Percentiles rank a stretch among this genome's conserved stretches.
Conservation (phyloP, 2,329 filamentous ascomycete genomes). For the Plenodomus lindquistii region DNA sequence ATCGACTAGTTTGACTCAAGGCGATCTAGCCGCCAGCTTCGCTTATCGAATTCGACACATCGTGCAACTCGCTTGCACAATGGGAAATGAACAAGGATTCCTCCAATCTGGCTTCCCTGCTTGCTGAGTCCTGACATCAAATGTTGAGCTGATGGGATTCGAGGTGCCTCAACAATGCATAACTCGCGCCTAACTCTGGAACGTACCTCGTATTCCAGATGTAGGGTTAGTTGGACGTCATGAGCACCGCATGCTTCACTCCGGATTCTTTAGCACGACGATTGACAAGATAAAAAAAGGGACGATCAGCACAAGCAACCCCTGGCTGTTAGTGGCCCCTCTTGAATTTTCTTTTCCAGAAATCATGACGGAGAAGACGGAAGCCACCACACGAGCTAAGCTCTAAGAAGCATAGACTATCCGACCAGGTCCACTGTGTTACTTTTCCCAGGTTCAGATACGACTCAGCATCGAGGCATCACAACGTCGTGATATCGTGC, state of each 20-base stretch:
- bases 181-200: background rate
- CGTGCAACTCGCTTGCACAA: background rate
- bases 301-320: background rate
- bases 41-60: background rate
- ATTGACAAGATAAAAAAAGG: background rate
- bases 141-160: background rate
- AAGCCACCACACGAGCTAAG: background rate
- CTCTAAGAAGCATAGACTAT: background rate
- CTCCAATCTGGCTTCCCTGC: background rate
- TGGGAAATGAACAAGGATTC: background rate
- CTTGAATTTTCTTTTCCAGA: background rate
- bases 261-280: background rate
- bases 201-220: background rate
- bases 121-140: background rate
- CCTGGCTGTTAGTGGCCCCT: background rate
- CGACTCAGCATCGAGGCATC: background rate
- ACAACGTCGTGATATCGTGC: background rate
- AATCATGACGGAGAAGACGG: background rate
- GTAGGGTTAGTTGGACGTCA: background rate
- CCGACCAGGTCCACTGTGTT: background rate
- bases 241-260: background rate
- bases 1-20: background rate
- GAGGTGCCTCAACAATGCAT: background rate
- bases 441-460: background rate
- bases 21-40: background rate